Conservation (phyloP, 257 asterid species). For the Paraleonurus japonicus region DNA sequence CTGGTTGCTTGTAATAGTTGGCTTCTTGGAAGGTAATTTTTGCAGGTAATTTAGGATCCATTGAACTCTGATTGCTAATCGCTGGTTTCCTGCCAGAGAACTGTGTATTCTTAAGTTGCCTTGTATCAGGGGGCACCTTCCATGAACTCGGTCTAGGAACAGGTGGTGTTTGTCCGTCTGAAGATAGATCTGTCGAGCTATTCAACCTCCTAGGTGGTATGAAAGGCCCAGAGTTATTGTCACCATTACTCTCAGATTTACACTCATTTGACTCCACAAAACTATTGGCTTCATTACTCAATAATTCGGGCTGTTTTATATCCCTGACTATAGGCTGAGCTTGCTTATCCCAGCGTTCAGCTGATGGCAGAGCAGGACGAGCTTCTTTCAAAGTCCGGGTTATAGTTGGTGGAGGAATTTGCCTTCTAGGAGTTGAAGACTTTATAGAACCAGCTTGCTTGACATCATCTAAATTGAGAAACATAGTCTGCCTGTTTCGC, state of each 20-base stretch:
- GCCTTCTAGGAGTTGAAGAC: conserved; percentile 83
- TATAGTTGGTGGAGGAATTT: conserved; percentile 78
- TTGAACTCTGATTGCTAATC: conserved; percentile 42
- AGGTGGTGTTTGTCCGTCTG: conserved; percentile 59
- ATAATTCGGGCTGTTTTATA: conserved; percentile 48
- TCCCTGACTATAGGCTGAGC: conserved; percentile 57
- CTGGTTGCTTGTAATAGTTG: conserved; percentile 39
- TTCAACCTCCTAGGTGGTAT: conserved; percentile 65
- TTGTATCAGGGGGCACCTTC: conserved; percentile 71
- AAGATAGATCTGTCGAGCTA: conserved; percentile 51
- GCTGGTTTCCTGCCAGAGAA: conserved; percentile 63
- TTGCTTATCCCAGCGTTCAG: conserved; percentile 76
- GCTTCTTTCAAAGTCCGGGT: conserved; percentile 71
- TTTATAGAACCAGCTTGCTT: conserved; percentile 76
- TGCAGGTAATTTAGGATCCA: conserved; percentile 54
- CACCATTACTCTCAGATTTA: conserved; percentile 71
- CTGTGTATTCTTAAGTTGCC: conserved; percentile 59
- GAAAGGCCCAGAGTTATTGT: conserved; percentile 45
- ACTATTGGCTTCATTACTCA: conserved; percentile 53
- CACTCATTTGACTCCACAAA: conserved; percentile 56
- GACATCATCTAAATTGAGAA: conserved; percentile 87
- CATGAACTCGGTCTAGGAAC: conserved; percentile 64
- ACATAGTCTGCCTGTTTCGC: conserved; percentile 95
- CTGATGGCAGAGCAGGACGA: conserved; percentile 42
- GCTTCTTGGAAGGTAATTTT: conserved; percentile 81